These are phyloP conservation scores for Tuber indicum DNA, from an alignment of 495 filamentous ascomycete species.

Conservation along the genomic window DNA sequence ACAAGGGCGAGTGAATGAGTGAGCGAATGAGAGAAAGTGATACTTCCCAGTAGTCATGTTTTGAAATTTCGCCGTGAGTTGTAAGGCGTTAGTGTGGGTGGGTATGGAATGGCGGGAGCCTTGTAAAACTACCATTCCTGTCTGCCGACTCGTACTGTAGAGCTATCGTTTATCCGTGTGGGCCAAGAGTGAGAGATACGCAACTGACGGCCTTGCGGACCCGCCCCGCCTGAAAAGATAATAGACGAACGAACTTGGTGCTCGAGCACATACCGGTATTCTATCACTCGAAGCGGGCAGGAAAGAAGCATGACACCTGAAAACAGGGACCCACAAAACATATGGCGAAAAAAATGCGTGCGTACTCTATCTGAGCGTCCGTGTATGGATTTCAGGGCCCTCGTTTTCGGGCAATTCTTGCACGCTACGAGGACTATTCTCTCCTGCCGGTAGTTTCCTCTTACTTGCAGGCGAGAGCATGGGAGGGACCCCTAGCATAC, in stretches of 20 bases:
- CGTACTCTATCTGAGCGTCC: too few species aligned
- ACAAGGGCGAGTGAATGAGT: not conserved
- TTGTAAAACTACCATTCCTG: not conserved
- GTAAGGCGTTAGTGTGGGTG: not conserved
- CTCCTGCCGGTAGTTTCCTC: not conserved
- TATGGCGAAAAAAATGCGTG: too few species aligned
- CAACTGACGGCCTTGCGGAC: not conserved
- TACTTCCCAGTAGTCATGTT: not conserved
- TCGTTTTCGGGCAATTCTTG: too few species aligned
- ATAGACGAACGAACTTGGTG: not conserved
- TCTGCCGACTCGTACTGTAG: not conserved
- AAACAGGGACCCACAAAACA: too few species aligned
- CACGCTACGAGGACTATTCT: not conserved
- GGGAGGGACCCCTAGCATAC: not conserved
- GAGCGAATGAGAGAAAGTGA: not conserved
- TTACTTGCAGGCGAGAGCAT: not conserved
- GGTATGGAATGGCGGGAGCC: not conserved
- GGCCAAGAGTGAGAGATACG: not conserved
- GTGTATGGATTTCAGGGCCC: too few species aligned
- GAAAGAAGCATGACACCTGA: too few species aligned
- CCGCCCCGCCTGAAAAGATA: not conserved
- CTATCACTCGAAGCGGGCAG: not conserved
- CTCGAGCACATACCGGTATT: not conserved
- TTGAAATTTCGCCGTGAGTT: not conserved
- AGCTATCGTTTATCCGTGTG: not conserved